Percentiles rank a stretch among this genome's conserved stretches.
These are phyloP conservation scores for Calcarisporium arbuscula DNA, from an alignment of 2,329 filamentous ascomycete species.

Conservation along the genomic window DNA sequence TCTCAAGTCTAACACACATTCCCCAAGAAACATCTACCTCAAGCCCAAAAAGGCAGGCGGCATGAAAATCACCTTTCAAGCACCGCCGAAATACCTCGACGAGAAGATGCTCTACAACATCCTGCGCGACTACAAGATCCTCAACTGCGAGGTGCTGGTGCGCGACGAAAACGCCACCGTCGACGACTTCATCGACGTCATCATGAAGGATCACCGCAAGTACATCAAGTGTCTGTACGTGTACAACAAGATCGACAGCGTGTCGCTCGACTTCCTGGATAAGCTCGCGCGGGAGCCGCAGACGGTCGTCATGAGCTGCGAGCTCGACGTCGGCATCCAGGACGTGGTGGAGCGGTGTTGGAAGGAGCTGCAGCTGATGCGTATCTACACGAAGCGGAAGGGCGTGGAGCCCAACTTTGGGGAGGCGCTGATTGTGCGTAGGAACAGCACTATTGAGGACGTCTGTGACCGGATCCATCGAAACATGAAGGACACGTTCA, in stretches of 20 bases:
- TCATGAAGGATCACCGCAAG: slow-evolving; percentile 98
- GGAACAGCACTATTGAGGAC: slow-evolving; percentile 85
- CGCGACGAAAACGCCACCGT: slow-evolving; percentile 93
- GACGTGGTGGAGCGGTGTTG: slow-evolving; percentile 95
- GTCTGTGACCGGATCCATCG: slow-evolving; percentile 95
- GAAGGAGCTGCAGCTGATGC: slow-evolving; percentile 83
- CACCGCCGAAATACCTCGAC: slow-evolving; percentile 83
- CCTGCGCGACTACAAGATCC: slow-evolving; percentile 94
- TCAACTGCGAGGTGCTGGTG: slow-evolving; percentile 94
- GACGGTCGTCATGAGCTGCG: slow-evolving; percentile 96
- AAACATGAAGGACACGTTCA: slow-evolving; percentile 95
- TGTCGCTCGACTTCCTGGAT: slow-evolving; percentile 90
- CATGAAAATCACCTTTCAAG: slow-evolving; percentile 96
- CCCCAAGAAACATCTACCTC: slow-evolving; percentile 87
- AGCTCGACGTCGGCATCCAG: slow-evolving; percentile 85
- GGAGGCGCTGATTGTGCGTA: slow-evolving; percentile 89
- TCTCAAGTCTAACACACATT: slow-evolving; percentile 10
- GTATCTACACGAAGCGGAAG: slow-evolving; percentile 96
- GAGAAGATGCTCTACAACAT: slow-evolving; percentile 99
- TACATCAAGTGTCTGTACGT: slow-evolving; percentile 95
- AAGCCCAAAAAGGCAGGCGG: slow-evolving; percentile 94
- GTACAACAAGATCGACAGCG: slow-evolving; percentile 98
- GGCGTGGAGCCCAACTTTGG: slow-evolving; percentile 81
- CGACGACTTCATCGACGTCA: slow-evolving; percentile 97
- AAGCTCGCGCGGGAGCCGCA: slow-evolving; percentile 85